Evolutionary conservation across 441 rosid species (phyloP).

Genomic region (Corymbia citriodora): DNA sequence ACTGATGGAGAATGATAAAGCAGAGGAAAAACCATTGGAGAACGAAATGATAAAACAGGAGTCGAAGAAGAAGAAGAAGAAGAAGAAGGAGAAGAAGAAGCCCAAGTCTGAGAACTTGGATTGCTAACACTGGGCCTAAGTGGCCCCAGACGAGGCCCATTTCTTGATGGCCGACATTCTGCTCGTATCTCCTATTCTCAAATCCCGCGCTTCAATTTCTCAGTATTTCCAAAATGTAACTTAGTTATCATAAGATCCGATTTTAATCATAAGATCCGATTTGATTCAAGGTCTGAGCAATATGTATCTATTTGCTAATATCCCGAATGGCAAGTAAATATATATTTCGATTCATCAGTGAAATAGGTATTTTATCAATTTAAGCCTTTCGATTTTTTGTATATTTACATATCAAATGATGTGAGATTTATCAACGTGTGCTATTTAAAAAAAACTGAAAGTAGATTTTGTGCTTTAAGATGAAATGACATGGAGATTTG

Average conservation of each 20-base stretch:
- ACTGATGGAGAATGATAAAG: background rate
- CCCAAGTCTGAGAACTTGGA: background rate
- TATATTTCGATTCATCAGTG: background rate
- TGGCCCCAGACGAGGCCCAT: background rate
- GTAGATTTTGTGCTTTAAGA: background rate
- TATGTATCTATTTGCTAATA: background rate
- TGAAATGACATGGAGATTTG: background rate
- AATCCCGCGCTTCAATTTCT: background rate
- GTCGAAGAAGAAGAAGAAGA: background rate
- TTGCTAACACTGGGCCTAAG: background rate
- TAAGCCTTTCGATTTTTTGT: accelerated
- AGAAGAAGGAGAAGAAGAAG: background rate
- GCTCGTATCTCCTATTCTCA: background rate
- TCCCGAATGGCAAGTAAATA: background rate
- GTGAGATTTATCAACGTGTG: background rate
- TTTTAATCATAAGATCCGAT: background rate
- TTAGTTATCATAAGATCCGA: background rate
- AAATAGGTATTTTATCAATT: background rate
- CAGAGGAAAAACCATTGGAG: background rate
- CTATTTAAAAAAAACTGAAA: background rate
- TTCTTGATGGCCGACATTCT: background rate
- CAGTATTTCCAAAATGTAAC: background rate
- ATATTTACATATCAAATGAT: accelerated
- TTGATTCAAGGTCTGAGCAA: background rate
- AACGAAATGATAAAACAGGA: background rate